Evolutionary conservation across 305 asterid genomes (phyloP).

Genomic region (Ajuga reptans): DNA sequence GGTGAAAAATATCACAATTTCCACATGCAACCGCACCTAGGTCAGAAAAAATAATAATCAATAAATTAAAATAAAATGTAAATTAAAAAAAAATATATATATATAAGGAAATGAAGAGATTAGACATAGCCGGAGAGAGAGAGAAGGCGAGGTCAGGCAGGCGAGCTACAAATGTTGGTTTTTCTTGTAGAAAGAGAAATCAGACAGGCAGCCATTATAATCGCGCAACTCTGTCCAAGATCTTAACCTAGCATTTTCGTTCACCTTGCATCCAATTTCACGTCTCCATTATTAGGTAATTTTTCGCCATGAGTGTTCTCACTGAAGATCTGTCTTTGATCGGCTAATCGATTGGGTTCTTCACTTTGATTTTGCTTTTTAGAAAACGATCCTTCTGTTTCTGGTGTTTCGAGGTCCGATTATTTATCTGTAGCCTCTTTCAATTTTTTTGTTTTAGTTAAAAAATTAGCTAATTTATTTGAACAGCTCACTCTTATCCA

Average conservation of each 20-base stretch:
- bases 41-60: not conserved
- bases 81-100: not conserved
- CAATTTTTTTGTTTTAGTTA: not conserved
- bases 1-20: not conserved
- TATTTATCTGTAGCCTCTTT: not conserved
- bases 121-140: not conserved
- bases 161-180: not conserved
- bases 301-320: not conserved
- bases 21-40: not conserved
- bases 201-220: constrained; percentile 8
- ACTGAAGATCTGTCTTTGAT: constrained; percentile 47
- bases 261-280: not conserved
- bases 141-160: constrained; percentile 3
- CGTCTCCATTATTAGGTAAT: constrained; percentile 16
- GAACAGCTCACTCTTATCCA: constrained; percentile 15
- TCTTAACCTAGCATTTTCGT: constrained; percentile 8
- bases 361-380: constrained; percentile 30
- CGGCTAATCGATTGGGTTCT: constrained; percentile 26
- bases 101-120: not conserved
- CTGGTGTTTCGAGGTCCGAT: constrained; percentile 7
- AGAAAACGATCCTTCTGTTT: constrained; percentile 28
- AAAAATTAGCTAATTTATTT: constrained; percentile 5
- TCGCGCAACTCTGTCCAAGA: constrained; percentile 15
- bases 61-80: not conserved
- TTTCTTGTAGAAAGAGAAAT: not conserved